phyloP scores from a whole-genome alignment of 164 flowering plant genomes.

The Litsea cubeba region DNA sequence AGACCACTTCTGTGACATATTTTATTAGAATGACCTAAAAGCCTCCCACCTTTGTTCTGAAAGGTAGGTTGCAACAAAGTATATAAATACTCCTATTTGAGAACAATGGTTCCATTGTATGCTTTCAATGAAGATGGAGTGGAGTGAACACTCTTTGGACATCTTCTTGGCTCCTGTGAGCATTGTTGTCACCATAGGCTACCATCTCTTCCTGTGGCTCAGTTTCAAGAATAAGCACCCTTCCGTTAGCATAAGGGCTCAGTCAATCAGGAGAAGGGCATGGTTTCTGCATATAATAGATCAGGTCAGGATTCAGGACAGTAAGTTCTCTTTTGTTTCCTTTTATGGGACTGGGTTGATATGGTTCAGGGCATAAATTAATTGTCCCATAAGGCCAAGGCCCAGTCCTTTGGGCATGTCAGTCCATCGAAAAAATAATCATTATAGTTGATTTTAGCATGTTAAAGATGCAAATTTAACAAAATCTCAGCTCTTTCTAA shows the following conservation, averaged over 20 bases:
- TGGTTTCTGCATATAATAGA: constrained; percentile 41
- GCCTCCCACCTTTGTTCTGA: not conserved
- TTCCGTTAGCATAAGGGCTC: constrained; percentile 28
- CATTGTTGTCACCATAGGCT: constrained; percentile 49
- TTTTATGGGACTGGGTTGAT: too few relatives aligned
- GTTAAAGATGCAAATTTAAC: too few relatives aligned
- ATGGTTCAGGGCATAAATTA: too few relatives aligned
- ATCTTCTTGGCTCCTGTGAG: constrained; percentile 56
- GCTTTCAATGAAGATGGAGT: constrained; percentile 8
- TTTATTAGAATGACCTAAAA: not conserved
- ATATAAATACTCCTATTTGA: not conserved
- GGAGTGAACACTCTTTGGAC: constrained; percentile 27
- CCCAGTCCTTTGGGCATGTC: too few relatives aligned
- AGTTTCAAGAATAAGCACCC: constrained; percentile 42
- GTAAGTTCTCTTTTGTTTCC: not conserved
- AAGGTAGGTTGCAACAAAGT: not conserved
- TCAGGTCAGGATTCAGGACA: constrained; percentile 31
- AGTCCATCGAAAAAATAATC: too few relatives aligned
- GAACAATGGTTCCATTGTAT: not conserved
- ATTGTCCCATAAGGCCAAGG: too few relatives aligned
- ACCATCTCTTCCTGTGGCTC: constrained; percentile 67
- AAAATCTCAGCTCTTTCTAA: too few relatives aligned
- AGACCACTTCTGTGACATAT: not conserved
- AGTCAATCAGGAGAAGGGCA: constrained; percentile 27
- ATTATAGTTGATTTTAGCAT: too few relatives aligned